Evolutionary conservation across 352 stramenopile species (phyloP), one percentile per base, ranked within the genome.

Genomic region (Phytophthora nicotianae): DNA sequence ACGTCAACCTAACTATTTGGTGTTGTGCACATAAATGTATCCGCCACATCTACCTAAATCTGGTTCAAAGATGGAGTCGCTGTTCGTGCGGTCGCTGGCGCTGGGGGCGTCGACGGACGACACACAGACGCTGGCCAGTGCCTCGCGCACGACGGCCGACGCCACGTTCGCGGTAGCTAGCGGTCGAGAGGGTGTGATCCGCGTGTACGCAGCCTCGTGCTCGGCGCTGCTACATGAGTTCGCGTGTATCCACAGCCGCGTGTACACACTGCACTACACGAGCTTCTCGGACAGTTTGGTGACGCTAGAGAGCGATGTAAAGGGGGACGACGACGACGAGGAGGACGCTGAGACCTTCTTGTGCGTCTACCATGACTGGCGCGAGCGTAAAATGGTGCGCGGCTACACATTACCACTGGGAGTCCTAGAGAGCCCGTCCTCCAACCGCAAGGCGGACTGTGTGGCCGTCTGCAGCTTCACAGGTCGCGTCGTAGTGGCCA

Each of bases 361-460:
- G 23, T 95, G 86, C 29, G 86, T 95, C 7, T 95, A 95, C 59
- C 86, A 95, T 67, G 86, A 95, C 68, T 95, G 86, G 86, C 83
- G 86, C 26, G 83, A 89, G 66, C 75, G 74, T 35, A 81, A 82
- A 58, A 85, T 91, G 59, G 86, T 95, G 47, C 83, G 86, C 1
- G 86, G 81, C 3, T 95, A 95, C 68, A 93, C 84, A 26, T 57
- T 95, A 50, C 86, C 86, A n/a, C 70, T 95, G 11, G 86, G 84
- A 14, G 79, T 85, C 24, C 67, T 93, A 1, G 79, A 91, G 42
- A 82, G 62, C 26, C 73, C 82, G 23, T 76, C 78, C 14, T 79
- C 75, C 27, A 75, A 70, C 42, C 70, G 77, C 24, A 83, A 87
- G 24, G 81, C 81, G 7, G 73, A 93, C 54, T 88, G 81, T 21